These are phyloP conservation scores for Voacanga thouarsii DNA, from an alignment of 257 asterid species.

Conservation along the genomic window DNA sequence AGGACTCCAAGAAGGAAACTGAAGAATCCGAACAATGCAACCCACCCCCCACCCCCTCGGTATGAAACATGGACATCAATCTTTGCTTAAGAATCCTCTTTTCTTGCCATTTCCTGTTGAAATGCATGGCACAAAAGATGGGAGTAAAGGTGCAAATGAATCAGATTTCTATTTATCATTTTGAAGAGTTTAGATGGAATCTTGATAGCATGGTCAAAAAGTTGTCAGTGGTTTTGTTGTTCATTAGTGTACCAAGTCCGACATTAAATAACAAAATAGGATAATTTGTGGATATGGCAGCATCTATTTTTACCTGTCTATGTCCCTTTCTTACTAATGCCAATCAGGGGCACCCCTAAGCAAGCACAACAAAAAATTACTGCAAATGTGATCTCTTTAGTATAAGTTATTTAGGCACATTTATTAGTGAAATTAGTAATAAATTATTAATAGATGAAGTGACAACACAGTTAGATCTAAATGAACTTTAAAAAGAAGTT, in stretches of 20 bases:
- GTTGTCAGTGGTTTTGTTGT: no score
- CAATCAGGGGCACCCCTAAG: background rate
- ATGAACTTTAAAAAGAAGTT: background rate
- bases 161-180: background rate
- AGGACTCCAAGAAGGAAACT: no score
- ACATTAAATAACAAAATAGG: no score
- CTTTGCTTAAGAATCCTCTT: no score
- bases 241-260: background rate
- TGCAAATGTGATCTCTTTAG: background rate
- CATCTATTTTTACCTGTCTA: background rate
- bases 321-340: background rate
- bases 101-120: no score
- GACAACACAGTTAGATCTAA: background rate
- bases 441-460: no score
- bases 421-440: background rate
- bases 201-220: background rate
- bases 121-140: background rate
- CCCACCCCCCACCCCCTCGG: no score
- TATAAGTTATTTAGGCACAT: background rate
- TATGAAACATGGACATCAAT: no score
- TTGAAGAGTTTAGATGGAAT: no score
- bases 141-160: background rate
- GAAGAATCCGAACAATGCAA: no score
- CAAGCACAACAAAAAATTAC: background rate
- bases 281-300: background rate